These are phyloP conservation scores for Hibiscus mutabilis DNA, from an alignment of 345 rosid species.

Conservation along the genomic window DNA sequence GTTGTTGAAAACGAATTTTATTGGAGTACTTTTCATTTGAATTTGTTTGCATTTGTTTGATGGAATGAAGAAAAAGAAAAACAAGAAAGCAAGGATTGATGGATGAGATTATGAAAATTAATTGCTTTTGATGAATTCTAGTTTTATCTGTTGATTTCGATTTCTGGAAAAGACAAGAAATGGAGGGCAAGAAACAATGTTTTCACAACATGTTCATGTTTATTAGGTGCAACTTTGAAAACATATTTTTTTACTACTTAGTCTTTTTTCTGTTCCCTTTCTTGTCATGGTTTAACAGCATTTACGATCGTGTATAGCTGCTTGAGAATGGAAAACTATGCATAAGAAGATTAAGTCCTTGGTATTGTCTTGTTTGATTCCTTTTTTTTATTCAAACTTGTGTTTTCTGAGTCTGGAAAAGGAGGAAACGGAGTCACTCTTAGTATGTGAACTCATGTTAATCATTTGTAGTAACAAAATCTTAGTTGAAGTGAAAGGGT, in stretches of 20 bases:
- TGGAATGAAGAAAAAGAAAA: not conserved
- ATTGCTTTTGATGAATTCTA: not conserved
- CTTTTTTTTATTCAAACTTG: not conserved
- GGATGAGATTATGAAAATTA: not conserved
- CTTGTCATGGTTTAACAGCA: not conserved
- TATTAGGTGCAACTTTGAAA: not conserved
- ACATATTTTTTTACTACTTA: not conserved
- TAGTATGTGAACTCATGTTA: not conserved
- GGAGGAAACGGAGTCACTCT: not conserved
- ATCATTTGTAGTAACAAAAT: not conserved
- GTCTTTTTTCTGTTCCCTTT: not conserved
- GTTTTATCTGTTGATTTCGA: not conserved
- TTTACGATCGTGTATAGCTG: not conserved
- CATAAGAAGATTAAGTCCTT: not conserved
- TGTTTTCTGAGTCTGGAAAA: not conserved
- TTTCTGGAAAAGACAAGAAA: too few species aligned
- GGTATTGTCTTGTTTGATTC: not conserved
- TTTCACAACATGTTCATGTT: not conserved
- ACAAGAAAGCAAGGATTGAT: not conserved
- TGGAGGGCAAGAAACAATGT: not conserved
- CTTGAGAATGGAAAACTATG: not conserved
- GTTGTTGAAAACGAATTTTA: too few species aligned
- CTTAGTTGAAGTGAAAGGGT: not conserved
- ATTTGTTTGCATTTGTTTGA: slow-evolving; percentile 5
- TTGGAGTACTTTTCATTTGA: not conserved